These are phyloP conservation scores for Ceratobasidium sp. DNA, from an alignment of 1,284 basidiomycete species.

Conservation along the genomic window DNA sequence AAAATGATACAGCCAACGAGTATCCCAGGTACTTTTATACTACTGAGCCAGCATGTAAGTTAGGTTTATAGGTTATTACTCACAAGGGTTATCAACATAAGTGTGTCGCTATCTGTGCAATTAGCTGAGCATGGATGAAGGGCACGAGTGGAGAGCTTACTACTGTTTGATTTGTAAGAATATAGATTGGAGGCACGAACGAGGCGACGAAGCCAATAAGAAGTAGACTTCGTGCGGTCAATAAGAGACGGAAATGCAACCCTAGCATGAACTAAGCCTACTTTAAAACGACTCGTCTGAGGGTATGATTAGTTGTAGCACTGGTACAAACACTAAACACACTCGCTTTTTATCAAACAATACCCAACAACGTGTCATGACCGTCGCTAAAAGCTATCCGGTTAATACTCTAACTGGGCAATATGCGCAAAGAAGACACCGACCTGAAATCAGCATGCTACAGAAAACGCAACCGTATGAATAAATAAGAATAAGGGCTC, in stretches of 20 bases:
- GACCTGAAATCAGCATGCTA: neutral
- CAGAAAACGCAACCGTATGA: constrained; percentile 6
- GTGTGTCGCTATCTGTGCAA: neutral
- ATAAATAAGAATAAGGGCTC: neutral
- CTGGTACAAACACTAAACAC: neutral
- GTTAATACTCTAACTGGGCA: too few species aligned
- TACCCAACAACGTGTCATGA: constrained; percentile 29
- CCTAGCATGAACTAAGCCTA: neutral
- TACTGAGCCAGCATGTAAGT: too few species aligned
- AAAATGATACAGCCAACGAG: constrained; percentile 6
- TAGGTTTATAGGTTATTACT: neutral
- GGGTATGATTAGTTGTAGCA: neutral
- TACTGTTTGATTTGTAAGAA: neutral
- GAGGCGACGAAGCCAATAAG: too few species aligned
- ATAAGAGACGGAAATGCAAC: too few species aligned
- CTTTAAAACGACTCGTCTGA: neutral
- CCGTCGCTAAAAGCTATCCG: neutral
- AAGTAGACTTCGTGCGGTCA: too few species aligned
- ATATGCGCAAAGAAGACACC: neutral
- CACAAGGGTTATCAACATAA: constrained; percentile 14
- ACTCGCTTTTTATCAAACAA: constrained; percentile 23
- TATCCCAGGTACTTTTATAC: constrained; percentile 11
- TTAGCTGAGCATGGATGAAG: neutral
- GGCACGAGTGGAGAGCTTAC: neutral
- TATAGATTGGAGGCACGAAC: too few species aligned